Base-by-base conservation (phyloP, 148 eudicot species). In the Polygonum maritimum region DNA sequence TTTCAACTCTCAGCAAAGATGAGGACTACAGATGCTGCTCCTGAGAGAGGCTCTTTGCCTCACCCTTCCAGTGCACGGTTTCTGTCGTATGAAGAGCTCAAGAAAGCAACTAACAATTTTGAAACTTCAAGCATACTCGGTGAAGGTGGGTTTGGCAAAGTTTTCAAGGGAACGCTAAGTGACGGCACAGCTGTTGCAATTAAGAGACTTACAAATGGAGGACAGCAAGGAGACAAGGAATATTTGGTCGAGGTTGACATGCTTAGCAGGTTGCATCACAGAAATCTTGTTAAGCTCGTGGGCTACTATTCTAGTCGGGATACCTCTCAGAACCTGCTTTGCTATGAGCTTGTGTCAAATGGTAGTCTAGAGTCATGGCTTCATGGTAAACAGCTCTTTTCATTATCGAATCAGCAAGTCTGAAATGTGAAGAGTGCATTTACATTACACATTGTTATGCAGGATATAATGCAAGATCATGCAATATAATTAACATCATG, bases 121-220 rank as follows among this genome's bases (percentile, higher is more conserved):
- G 96, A 90, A 77, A 62, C 87, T 48, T 80, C 88, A 21, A 90
- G 94, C 75, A 76, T 94, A 76, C 88, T 94, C 40, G 98, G 98
- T 73, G 98, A 94, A 88, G 98, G 98, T 81, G 97, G 98, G 22
- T 94, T 92, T 86, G 98, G 98, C 62, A 88, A 78, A 83, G 98
- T 94, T 77, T 94, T 84, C 78, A 92, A 89, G 87, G 98, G 98
- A 47, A 85, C 89, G 26, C 76, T 94, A 78, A 90, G 84, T 67
- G 98, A 94, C 77, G 98, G 98, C 47, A 94, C 92, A 10, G 84
- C 89, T 76, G 98, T 94, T 44, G 98, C 98, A 69, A 92, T 94
- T 82, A 94, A 94, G 88, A 92, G 88, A 82, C 98, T 94, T 79
- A 88, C 87, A 9, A 89, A 78, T 81, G 94, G 96, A 72, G 98